Evolutionary conservation across 225 moss, liverwort and hornwort species (phyloP), one percentile per base, ranked within the genome.

Genomic region (Bryoerythrophyllum caledonicum): DNA sequence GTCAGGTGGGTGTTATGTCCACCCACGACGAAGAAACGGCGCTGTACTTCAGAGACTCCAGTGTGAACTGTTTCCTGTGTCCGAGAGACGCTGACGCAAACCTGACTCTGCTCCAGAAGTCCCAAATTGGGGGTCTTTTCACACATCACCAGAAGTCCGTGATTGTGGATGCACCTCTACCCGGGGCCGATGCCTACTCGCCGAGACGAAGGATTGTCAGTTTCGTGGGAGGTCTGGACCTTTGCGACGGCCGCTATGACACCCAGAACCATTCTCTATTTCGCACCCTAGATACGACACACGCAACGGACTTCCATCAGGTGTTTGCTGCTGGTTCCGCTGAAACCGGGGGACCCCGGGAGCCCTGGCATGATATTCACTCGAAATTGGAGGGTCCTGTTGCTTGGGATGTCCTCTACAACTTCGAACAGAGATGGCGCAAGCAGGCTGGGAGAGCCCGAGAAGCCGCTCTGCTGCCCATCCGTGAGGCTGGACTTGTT

Each of bases 281-380:
- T 70, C 80, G 80, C 14, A 87, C 89, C 4, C 76, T 90, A 4
- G 27, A 9, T 25, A 80, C 75, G 67, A 74, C 85, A 48, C 84
- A 90, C 61, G 68, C 7, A 3, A 34, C 63, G 12, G 89, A 90
- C 46, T 82, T 86, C 46, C 86, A 89, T 57, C 84, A 86, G 75
- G 58, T 82, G 23, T 81, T 80, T 28, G 0, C 17, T 58, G 76
- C 9, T 48, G 82, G 61, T 19, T 65, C 81, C 1, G 26, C 85
- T 57, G 84, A 79, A 7, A 51, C 19, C 9, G 96, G 96, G 16
- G 96, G 96, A 26, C 96, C 96, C 52, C 91, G 96, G 63, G 96
- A 96, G 70, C 96, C 96, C 0, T 96, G 96, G 96, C 96, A 96
- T 49, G 96, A 96, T 59, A 91, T 96, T 56, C 96, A 96, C 74